Evolutionary conservation across 352 stramenopile species (phyloP), one percentile per base, ranked within the genome.

Genomic region (Pythium sukuiense): DNA sequence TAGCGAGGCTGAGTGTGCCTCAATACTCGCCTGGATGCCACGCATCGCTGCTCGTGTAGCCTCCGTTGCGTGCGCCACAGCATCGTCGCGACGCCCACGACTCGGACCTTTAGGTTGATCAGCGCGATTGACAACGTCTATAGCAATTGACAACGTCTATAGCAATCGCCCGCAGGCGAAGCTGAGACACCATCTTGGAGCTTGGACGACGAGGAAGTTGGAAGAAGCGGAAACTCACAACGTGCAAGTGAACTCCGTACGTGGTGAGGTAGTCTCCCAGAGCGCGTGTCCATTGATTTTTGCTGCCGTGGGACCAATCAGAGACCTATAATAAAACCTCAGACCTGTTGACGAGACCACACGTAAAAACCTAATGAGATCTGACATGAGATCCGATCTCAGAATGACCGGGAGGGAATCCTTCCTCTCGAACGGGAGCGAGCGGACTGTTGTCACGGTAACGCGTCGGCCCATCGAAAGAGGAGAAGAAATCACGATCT

Each of bases 91-190:
- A 54, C 46, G 46, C 18, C n/a, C 46, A 54, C 24, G 20, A 32
- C 14, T 32, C 3, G 18, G 0, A 32, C 3, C 12, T 48, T 13
- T 24, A 48, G 41, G 6, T 24, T 18, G 41, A 18, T 16, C 13
- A 48, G 41, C 41, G 41, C 43, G 43, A n/a, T n/a, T n/a, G n/a
- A n/a, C n/a, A n/a, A n/a, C n/a, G n/a, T n/a, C n/a, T n/a, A n/a
- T n/a, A n/a, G n/a, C n/a, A n/a, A 50, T 50, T 26, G 43, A 50
- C 14, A 50, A 32, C 8, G 24, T 20, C 18, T 16, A 7, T 13
- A 13, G 46, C 46, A 24, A 54, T 54, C n/a, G 46, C 46, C 8
- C 46, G 46, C 46, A 30, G 46, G 46, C 46, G 46, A 16, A 54
- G 46, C 46, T 54, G 46, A 30, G 46, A 54, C 32, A 37, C 32